These are phyloP conservation scores for Claviceps spartinae DNA, from an alignment of 2,329 filamentous ascomycete genomes.

Conservation along the genomic window DNA sequence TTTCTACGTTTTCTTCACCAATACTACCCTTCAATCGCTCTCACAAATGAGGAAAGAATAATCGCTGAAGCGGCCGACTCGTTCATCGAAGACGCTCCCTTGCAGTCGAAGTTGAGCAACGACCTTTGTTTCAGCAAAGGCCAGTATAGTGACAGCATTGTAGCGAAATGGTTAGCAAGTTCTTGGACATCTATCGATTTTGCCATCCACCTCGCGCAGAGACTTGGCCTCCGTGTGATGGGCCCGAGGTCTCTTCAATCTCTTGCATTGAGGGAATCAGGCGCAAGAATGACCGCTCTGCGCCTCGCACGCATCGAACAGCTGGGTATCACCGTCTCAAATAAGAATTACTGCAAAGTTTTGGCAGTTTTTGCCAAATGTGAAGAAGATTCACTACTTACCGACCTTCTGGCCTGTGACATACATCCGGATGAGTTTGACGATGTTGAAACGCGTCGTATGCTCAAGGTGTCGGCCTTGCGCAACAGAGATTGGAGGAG, in stretches of 20 bases:
- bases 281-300: conserved; percentile 38
- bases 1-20: conserved; percentile 34
- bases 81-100: neutral
- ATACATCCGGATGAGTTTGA: conserved; percentile 44
- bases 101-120: neutral
- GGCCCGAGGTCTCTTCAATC: conserved; percentile 67
- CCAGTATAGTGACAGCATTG: conserved; percentile 37
- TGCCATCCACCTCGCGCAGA: conserved; percentile 54
- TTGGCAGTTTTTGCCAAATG: conserved; percentile 49
- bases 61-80: conserved; percentile 6
- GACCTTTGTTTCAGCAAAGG: conserved; percentile 5
- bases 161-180: conserved; percentile 69
- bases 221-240: conserved; percentile 58
- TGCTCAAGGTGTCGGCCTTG: conserved; percentile 22
- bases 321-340: conserved; percentile 47
- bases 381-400: conserved; percentile 36
- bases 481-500: conserved; percentile 23
- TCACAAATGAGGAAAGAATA: conserved; percentile 24
- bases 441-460: conserved; percentile 26
- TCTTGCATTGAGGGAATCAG: conserved; percentile 52
- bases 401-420: conserved; percentile 32
- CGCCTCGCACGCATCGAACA: conserved; percentile 48
- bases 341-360: conserved; percentile 51
- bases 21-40: conserved; percentile 28
- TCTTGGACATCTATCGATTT: conserved; percentile 57